A percentile compares a stretch with the other conserved stretches of the same genome.
Evolutionary conservation across 2,329 filamentous ascomycete species (phyloP).

Genomic region (Fusarium solani-melongenae): DNA sequence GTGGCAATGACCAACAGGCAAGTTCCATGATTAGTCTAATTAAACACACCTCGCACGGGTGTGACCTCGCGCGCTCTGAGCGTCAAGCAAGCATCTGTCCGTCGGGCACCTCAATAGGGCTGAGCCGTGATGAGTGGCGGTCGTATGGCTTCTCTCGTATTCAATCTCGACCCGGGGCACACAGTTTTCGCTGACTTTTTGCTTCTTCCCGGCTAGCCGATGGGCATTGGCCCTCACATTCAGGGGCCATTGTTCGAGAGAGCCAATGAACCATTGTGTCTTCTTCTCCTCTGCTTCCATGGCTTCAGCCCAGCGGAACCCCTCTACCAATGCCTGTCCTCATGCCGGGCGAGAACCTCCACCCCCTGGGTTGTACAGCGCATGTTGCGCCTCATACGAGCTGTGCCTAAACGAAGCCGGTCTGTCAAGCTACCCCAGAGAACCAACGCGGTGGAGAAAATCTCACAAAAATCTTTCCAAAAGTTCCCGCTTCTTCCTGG

Average conservation of each 20-base stretch:
- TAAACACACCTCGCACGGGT: slow-evolving; percentile 1
- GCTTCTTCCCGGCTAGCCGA: background rate
- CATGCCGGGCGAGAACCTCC: background rate
- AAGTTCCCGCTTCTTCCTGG: background rate
- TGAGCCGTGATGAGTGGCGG: slow-evolving; percentile 18
- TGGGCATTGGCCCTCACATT: background rate
- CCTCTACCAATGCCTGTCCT: background rate
- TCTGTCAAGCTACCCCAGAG: background rate
- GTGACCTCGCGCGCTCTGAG: background rate
- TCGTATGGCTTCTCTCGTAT: slow-evolving; percentile 15
- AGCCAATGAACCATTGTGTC: background rate
- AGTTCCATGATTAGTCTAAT: slow-evolving; percentile 1
- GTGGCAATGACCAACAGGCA: slow-evolving; percentile 7
- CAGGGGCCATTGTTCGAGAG: background rate
- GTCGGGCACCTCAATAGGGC: background rate
- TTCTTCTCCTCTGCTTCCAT: background rate
- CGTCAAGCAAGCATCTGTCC: background rate
- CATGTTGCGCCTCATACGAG: background rate
- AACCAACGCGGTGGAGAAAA: background rate
- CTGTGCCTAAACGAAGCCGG: background rate
- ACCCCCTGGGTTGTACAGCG: background rate
- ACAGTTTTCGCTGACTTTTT: background rate
- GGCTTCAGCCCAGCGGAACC: background rate
- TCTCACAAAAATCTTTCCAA: slow-evolving; percentile 1
- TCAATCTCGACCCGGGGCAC: background rate